These are phyloP conservation scores for Noccaea caerulescens DNA, from an alignment of 345 rosid genomes.

Conservation along the genomic window DNA sequence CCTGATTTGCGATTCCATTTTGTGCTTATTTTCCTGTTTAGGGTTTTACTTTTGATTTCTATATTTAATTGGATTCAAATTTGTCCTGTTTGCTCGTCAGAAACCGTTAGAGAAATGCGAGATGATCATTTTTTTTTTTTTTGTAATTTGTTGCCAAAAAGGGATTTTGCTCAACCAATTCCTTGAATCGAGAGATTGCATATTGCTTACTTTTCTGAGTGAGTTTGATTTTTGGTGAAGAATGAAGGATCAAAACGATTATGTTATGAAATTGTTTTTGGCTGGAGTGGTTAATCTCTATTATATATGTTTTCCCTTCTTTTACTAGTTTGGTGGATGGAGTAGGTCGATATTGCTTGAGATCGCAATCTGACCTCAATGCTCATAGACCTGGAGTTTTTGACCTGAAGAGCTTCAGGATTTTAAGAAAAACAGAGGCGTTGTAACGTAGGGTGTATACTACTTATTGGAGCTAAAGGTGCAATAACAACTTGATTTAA, in stretches of 20 bases:
- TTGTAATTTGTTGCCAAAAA: not conserved
- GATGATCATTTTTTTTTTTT: not conserved
- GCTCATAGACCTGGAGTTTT: constrained; percentile 38
- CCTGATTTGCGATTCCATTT: not conserved
- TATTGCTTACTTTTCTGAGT: constrained; percentile 6
- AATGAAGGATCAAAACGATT: not conserved
- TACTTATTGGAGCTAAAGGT: constrained; percentile 32
- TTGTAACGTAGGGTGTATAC: constrained; percentile 1
- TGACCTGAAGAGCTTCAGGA: constrained; percentile 29
- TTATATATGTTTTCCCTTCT: not conserved
- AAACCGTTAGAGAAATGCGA: constrained; percentile 16
- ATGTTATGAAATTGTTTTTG: not conserved
- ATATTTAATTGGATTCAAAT: not conserved
- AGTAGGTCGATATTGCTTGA: constrained; percentile 37
- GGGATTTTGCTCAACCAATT: not conserved
- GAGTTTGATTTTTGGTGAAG: constrained; percentile 9
- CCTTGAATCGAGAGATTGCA: not conserved
- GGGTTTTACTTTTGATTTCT: not conserved
- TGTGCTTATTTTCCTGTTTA: not conserved
- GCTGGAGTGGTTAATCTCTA: constrained; percentile 17
- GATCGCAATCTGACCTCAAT: constrained; percentile 35
- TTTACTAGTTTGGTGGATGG: constrained; percentile 41
- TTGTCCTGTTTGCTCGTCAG: constrained; percentile 2
- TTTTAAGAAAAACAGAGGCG: constrained; percentile 34
- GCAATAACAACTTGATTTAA: not conserved